These are phyloP conservation scores for Colletotrichum camelliae DNA, from an alignment of 2,329 filamentous ascomycete species.

Conservation along the genomic window DNA sequence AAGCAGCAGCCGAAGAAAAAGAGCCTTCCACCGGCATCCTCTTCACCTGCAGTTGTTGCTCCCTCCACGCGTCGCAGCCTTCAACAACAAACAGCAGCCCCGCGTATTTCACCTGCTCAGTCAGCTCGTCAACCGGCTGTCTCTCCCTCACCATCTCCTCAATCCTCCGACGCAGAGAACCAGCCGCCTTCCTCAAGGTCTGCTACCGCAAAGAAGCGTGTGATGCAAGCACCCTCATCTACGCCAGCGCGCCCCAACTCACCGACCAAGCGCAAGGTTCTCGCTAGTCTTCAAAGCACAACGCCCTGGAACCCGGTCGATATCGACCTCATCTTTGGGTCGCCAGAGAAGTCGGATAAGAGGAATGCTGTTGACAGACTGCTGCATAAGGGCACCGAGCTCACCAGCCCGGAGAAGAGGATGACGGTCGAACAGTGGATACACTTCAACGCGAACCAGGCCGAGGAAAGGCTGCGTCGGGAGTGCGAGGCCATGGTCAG, in stretches of 20 bases:
- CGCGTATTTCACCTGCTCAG: conserved; percentile 44
- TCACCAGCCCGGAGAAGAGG: conserved; percentile 78
- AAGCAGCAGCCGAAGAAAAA: conserved; percentile 22
- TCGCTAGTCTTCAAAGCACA: conserved; percentile 61
- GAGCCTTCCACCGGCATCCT: conserved; percentile 32
- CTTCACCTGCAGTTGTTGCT: conserved; percentile 20
- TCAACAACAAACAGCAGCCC: conserved; percentile 47
- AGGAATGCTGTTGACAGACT: conserved; percentile 58
- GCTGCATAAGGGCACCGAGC: conserved; percentile 59
- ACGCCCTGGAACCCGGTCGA: conserved; percentile 77
- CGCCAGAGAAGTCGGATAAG: conserved; percentile 50
- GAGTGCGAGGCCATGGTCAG: conserved; percentile 86
- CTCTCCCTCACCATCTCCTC: conserved; percentile 71
- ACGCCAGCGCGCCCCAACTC: conserved; percentile 49
- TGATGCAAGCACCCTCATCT: conserved; percentile 51
- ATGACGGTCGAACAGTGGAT: conserved; percentile 98
- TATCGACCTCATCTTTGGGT: conserved; percentile 73
- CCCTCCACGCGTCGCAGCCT: conserved; percentile 31
- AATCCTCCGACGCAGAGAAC: conserved; percentile 83
- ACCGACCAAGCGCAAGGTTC: conserved; percentile 66
- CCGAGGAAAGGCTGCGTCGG: conserved; percentile 77
- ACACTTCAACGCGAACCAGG: conserved; percentile 76
- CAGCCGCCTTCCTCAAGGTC: conserved; percentile 73
- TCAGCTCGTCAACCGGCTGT: conserved; percentile 58
- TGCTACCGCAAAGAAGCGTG: conserved; percentile 50